A percentile compares a stretch with the other conserved stretches of the same genome.
Conservation (phyloP, 2,329 filamentous ascomycete species). For the Diaporthe citrichinensis region DNA sequence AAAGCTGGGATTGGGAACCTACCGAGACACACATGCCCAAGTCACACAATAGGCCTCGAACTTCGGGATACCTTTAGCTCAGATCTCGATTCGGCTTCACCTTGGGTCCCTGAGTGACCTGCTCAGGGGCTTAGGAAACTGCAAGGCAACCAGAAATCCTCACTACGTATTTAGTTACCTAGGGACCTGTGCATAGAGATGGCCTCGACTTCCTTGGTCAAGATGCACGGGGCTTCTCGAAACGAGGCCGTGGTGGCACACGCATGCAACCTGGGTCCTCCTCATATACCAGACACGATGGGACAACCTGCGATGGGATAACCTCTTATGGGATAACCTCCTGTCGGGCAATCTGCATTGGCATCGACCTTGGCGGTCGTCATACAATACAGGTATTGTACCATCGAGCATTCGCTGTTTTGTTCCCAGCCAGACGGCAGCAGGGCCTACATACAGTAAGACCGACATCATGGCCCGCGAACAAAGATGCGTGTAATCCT, state of each 20-base stretch:
- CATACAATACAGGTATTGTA: not conserved
- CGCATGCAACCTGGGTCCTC: not conserved
- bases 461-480: not conserved
- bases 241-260: not conserved
- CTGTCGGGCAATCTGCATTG: too few relatives aligned
- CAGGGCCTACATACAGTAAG: not conserved
- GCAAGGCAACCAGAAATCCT: not conserved
- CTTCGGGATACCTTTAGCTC: not conserved
- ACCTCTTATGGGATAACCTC: too few relatives aligned
- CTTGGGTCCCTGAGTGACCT: not conserved
- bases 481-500: not conserved
- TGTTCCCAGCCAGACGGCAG: not conserved
- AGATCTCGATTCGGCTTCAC: conserved; percentile 9
- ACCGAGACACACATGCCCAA: not conserved
- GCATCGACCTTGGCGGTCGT: not conserved
- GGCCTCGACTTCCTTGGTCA: not conserved
- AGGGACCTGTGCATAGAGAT: not conserved
- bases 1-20: not conserved
- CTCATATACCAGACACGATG: too few relatives aligned
- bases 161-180: not conserved
- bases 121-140: not conserved
- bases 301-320: too few relatives aligned
- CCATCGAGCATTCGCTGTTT: not conserved
- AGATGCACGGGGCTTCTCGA: not conserved
- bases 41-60: not conserved